Evolutionary conservation across 768 basidiomycete genomes (phyloP).

Genomic region (Pleurotus tuber-regium): DNA sequence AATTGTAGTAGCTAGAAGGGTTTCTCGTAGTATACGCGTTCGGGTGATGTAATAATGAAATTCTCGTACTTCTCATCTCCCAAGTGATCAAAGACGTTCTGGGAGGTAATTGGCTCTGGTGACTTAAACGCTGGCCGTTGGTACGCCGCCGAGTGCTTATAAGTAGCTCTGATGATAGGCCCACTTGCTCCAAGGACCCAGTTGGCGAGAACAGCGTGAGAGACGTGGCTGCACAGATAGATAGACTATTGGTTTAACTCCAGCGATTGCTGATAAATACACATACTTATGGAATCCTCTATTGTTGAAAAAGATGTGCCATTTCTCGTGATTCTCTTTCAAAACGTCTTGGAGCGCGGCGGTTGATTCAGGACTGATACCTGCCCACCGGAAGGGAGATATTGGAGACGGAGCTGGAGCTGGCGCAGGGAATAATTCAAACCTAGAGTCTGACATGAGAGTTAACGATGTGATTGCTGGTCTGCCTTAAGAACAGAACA

Average conservation of each 20-base stretch:
- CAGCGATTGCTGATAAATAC: slow-evolving; percentile 10
- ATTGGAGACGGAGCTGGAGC: slow-evolving; percentile 18
- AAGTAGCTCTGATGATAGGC: slow-evolving; percentile 33
- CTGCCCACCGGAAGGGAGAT: slow-evolving; percentile 32
- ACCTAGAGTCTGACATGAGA: no score
- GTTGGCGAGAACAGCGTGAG: slow-evolving; percentile 56
- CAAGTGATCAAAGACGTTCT: slow-evolving; percentile 54
- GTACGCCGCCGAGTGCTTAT: slow-evolving; percentile 32
- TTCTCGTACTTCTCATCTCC: slow-evolving; percentile 50
- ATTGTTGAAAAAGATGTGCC: slow-evolving; percentile 54
- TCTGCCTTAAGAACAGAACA: no score
- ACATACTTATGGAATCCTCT: slow-evolving; percentile 34
- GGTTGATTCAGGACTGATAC: slow-evolving; percentile 35
- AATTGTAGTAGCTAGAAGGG: slow-evolving; percentile 47
- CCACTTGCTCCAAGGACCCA: slow-evolving; percentile 57
- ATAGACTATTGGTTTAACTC: slow-evolving; percentile 28
- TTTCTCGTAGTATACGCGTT: not conserved
- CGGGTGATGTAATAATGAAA: not conserved
- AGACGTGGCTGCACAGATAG: slow-evolving; percentile 38
- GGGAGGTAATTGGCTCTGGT: slow-evolving; percentile 40
- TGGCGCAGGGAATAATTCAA: slow-evolving; percentile 17
- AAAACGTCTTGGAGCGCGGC: slow-evolving; percentile 38
- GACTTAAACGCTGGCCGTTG: slow-evolving; percentile 39
- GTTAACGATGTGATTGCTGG: no score
- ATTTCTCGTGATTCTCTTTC: slow-evolving; percentile 47